Conservation (phyloP, 176 grass and related monocot species). For the Triticum turgidum region DNA sequence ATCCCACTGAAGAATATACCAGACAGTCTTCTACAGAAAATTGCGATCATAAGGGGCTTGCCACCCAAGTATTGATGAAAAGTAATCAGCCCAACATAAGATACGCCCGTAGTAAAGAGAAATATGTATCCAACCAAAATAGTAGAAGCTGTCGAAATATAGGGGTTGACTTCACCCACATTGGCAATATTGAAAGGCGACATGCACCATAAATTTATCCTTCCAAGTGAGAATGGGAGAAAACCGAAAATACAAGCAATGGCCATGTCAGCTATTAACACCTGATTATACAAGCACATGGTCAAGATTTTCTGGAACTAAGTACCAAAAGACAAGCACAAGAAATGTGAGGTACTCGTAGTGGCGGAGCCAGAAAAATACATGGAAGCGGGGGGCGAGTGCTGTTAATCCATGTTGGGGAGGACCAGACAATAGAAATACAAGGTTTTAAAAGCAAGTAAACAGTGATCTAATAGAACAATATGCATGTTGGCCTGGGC, state of each 20-base stretch:
- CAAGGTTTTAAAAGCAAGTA: too few species aligned
- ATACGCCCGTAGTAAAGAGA: background rate
- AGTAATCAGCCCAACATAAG: conserved; percentile 15
- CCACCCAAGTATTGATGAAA: conserved; percentile 14
- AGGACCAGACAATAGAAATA: too few species aligned
- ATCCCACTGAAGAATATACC: conserved; percentile 10
- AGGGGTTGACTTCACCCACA: background rate
- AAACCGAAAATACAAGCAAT: conserved; percentile 30
- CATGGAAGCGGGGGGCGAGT: too few species aligned
- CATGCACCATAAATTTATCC: conserved; percentile 1
- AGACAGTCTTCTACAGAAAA: background rate
- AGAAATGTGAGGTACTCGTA: background rate
- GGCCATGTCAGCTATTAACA: conserved; percentile 20
- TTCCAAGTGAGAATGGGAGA: conserved; percentile 42
- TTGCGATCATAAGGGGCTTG: background rate
- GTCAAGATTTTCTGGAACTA: background rate
- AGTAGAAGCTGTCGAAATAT: conserved; percentile 13
- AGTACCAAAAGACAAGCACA: background rate
- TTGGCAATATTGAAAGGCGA: background rate
- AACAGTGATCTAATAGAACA: too few species aligned
- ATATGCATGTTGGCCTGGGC: too few species aligned
- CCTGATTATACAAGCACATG: conserved; percentile 5
- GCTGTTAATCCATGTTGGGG: too few species aligned
- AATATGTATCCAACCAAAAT: conserved; percentile 26
- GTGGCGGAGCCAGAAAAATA: too few species aligned